A percentile compares a stretch with the other conserved stretches of the same genome.
Evolutionary conservation across 495 filamentous ascomycete species (phyloP).

Genomic region (Xylaria flabelliformis): DNA sequence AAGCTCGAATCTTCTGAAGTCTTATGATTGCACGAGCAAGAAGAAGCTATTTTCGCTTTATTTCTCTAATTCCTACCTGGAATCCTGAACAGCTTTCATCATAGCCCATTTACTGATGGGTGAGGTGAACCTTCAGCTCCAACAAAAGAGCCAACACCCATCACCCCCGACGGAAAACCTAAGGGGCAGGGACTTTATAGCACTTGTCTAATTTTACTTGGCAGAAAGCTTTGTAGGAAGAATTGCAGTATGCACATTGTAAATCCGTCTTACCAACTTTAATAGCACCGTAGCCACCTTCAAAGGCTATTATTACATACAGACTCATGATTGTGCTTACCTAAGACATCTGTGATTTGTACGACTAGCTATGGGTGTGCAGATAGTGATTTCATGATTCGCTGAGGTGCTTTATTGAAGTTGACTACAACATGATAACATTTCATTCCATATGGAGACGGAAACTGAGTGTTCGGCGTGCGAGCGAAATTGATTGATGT

Average conservation of each 20-base stretch:
- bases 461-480: conserved; percentile 9
- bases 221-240: conserved; percentile 38
- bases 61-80: conserved; percentile 33
- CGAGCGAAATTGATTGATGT: conserved; percentile 20
- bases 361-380: background rate
- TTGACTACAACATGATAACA: background rate
- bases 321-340: background rate
- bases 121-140: conserved; percentile 29
- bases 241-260: conserved; percentile 44
- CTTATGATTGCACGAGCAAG: conserved; percentile 34
- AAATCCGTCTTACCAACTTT: conserved; percentile 44
- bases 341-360: conserved; percentile 1
- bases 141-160: conserved; percentile 3
- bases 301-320: background rate
- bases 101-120: conserved; percentile 27
- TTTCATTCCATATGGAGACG: background rate
- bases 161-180: background rate
- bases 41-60: conserved; percentile 34
- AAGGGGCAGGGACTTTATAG: conserved; percentile 1
- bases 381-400: background rate
- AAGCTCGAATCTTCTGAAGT: conserved; percentile 46
- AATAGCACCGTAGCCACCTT: conserved; percentile 35
- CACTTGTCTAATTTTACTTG: conserved; percentile 15
- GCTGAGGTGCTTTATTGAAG: background rate
- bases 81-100: conserved; percentile 35